Base-by-base conservation (phyloP, 2,329 filamentous ascomycete genomes). In the Verticillium longisporum region DNA sequence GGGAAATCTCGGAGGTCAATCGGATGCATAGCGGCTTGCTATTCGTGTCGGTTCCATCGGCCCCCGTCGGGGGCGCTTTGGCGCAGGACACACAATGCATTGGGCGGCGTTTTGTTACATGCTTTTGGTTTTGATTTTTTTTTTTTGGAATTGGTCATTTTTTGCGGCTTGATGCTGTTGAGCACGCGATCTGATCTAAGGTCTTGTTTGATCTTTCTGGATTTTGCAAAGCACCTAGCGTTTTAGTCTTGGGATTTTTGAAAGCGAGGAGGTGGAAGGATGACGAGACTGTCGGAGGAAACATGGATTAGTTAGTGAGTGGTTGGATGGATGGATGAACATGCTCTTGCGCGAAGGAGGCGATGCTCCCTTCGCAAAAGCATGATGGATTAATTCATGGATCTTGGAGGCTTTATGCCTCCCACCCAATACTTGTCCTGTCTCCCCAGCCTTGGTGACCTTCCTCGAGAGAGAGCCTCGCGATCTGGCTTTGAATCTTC, bases 31-130 rank as follows among this genome's bases (percentile, higher is more conserved):
- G 41, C 41, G 41, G 41, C 5, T 36, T 50, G 41, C 41, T 50
- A 50, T 50, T 50, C n/a, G 41, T 50, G 41, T 26, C 41, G 9
- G 41, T 9, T 26, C 41, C 41, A 50, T 26, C n/a, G 41, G 41
- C n/a, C 34, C 34, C 41, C 11, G 9, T 7, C 9, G n/a, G 41
- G 55, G 31, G 6, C 26, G 68, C 67, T 69, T 60, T 61, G 50
- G 31, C 18, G 41, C n/a, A 13, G 55, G 32, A 41, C 26, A 41
- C 26, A 37, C 33, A 36, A n/a, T 21, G 58, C 58, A 59, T 50
- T 58, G 66, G 61, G 60, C 55, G 59, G 56, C 62, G 57, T 65
- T 65, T 56, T 58, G 59, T 63, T 26, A 26, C 26, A 56, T 55
- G 62, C 57, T 61, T 62, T 26, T 26, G 26, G 26, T 26, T 26